Percentiles rank a stretch among this genome's conserved stretches.
Evolutionary conservation across 805 yeast species (phyloP).

Genomic region (Yarrowia osloensis): DNA sequence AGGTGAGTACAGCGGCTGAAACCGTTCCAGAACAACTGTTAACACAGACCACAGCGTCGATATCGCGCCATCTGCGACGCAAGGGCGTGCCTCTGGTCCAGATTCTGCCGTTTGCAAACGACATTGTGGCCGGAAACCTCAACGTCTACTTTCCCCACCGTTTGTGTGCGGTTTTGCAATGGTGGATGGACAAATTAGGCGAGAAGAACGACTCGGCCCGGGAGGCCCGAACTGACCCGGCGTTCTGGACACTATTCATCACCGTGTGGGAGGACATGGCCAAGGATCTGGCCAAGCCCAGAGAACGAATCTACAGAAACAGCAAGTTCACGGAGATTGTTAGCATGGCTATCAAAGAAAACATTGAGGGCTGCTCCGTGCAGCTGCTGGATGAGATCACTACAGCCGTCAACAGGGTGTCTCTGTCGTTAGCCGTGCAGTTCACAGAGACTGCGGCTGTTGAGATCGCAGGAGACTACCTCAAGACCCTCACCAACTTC

Average conservation of each 20-base stretch:
- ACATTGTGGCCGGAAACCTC: slow-evolving; percentile 33
- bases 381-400: slow-evolving; percentile 15
- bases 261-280: slow-evolving; percentile 9
- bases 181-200: slow-evolving; percentile 41
- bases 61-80: slow-evolving; percentile 39
- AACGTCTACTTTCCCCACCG: slow-evolving; percentile 39
- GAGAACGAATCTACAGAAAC: slow-evolving; percentile 23
- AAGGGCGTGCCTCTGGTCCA: slow-evolving; percentile 34
- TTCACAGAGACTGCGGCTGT: slow-evolving; percentile 4
- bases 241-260: slow-evolving; percentile 18
- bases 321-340: slow-evolving; percentile 19
- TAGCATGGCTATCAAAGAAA: neutral
- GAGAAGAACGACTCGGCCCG: slow-evolving; percentile 33
- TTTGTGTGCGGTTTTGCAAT: slow-evolving; percentile 40
- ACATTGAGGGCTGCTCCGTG: neutral
- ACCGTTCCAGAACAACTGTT: neutral
- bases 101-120: slow-evolving; percentile 35
- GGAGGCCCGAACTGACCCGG: slow-evolving; percentile 15
- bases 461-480: slow-evolving; percentile 2
- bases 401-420: slow-evolving; percentile 10
- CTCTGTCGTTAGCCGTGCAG: slow-evolving; percentile 4
- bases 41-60: slow-evolving; percentile 35
- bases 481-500: slow-evolving; percentile 8
- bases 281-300: slow-evolving; percentile 24
- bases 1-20: neutral